These are phyloP conservation scores for Pseudogymnoascus sp. DNA, from an alignment of 2,329 filamentous ascomycete species.

Conservation along the genomic window DNA sequence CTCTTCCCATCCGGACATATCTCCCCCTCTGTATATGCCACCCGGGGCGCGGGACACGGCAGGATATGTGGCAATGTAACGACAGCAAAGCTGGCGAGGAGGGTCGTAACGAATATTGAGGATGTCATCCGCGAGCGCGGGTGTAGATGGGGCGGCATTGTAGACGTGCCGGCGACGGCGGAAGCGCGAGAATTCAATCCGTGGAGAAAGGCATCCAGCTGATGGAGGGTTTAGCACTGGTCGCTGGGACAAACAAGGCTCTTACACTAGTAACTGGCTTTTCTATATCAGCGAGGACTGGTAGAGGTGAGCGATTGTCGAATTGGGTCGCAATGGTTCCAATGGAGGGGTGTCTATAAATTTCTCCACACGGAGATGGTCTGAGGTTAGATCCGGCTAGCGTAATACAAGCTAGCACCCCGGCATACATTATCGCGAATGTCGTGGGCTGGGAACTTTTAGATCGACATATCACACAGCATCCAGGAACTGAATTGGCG, in stretches of 20 bases:
- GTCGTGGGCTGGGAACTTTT: slow-evolving; percentile 9
- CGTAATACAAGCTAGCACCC: slow-evolving; percentile 3
- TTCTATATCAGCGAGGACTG: background rate
- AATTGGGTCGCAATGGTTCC: background rate
- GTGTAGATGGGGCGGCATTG: slow-evolving; percentile 79
- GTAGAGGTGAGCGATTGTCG: background rate
- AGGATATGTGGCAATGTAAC: slow-evolving; percentile 84
- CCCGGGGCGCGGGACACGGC: slow-evolving; percentile 77
- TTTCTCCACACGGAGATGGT: slow-evolving; percentile 6
- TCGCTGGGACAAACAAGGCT: background rate
- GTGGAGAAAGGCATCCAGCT: slow-evolving; percentile 9
- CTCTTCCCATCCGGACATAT: slow-evolving; percentile 33
- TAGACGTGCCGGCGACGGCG: slow-evolving; percentile 18
- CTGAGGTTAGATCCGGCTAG: slow-evolving; percentile 3
- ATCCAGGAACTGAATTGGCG: background rate
- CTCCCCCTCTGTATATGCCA: slow-evolving; percentile 61
- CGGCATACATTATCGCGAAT: slow-evolving; percentile 8
- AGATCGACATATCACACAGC: slow-evolving; percentile 7
- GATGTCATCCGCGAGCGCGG: slow-evolving; percentile 88
- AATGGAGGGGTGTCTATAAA: slow-evolving; percentile 2
- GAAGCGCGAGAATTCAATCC: slow-evolving; percentile 6
- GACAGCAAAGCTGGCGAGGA: slow-evolving; percentile 82
- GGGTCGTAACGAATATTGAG: slow-evolving; percentile 88
- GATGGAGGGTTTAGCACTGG: background rate
- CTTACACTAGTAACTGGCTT: background rate